phyloP scores from a whole-genome alignment of 441 rosid species.

The Raphanus hybrid region DNA sequence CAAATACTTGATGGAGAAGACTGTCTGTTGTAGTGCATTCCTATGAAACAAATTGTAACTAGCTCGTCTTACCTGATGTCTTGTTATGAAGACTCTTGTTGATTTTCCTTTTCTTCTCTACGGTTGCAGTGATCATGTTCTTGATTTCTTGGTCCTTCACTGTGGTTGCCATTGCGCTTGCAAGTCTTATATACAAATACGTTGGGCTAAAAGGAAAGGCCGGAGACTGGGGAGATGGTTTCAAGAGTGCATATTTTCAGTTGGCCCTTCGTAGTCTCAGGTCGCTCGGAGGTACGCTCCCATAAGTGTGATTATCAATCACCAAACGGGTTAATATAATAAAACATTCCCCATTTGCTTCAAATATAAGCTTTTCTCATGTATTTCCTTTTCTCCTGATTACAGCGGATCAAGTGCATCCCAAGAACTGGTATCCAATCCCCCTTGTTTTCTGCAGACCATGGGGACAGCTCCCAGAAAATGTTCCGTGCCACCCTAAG shows the following conservation, averaged over 20 bases:
- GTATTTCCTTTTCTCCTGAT: slow-evolving; percentile 7
- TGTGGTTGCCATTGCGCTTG: slow-evolving; percentile 89
- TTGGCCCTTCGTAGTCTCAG: slow-evolving; percentile 99
- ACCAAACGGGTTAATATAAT: neutral
- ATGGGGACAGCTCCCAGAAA: slow-evolving; percentile 99
- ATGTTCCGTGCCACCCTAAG: slow-evolving; percentile 98
- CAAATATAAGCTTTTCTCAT: slow-evolving; percentile 13
- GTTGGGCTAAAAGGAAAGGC: slow-evolving; percentile 98
- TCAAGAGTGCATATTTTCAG: slow-evolving; percentile 99
- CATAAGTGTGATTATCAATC: neutral
- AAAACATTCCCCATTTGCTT: neutral
- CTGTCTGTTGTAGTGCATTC: neutral
- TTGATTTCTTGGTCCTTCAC: slow-evolving; percentile 99
- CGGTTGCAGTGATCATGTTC: slow-evolving; percentile 96
- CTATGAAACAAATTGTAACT: neutral
- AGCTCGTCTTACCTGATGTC: neutral
- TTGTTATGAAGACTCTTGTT: neutral
- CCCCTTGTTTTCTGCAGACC: slow-evolving; percentile 98
- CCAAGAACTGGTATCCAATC: slow-evolving; percentile 99
- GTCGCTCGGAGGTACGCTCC: slow-evolving; percentile 88
- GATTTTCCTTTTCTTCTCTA: slow-evolving; percentile 14
- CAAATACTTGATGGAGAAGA: slow-evolving; percentile 10
- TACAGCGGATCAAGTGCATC: slow-evolving; percentile 99
- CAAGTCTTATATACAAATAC: slow-evolving; percentile 96
- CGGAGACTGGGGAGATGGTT: slow-evolving; percentile 99